These are phyloP conservation scores for Leccinum aurantiacum DNA, from an alignment of 768 basidiomycete genomes.

Conservation along the genomic window DNA sequence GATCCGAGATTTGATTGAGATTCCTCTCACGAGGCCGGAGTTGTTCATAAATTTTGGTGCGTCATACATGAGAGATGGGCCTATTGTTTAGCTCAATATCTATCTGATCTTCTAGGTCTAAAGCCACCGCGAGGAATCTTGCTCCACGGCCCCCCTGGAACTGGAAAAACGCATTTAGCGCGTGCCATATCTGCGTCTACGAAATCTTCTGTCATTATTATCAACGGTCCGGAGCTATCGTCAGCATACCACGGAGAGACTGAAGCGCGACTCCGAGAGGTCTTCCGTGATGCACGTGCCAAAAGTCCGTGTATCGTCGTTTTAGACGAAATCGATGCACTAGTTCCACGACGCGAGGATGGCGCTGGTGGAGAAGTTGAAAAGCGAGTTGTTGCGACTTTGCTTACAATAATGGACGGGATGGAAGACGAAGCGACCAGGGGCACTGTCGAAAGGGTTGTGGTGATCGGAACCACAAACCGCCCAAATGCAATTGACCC, in stretches of 20 bases:
- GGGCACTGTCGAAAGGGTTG: constrained; percentile 57
- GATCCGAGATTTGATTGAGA: constrained; percentile 83
- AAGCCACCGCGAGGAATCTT: constrained; percentile 96
- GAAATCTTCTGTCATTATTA: constrained; percentile 82
- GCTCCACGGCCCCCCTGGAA: constrained; percentile 94
- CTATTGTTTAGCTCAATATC: constrained; percentile 18
- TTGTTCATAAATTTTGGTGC: constrained; percentile 75
- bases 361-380: constrained; percentile 93
- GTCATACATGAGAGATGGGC: constrained; percentile 15
- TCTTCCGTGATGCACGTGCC: constrained; percentile 81
- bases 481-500: constrained; percentile 95
- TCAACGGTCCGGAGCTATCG: constrained; percentile 94
- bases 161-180: constrained; percentile 96
- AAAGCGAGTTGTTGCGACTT: constrained; percentile 90
- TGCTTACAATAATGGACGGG: constrained; percentile 94
- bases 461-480: constrained; percentile 96
- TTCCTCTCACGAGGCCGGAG: constrained; percentile 80
- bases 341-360: constrained; percentile 89
- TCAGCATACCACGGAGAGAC: constrained; percentile 98
- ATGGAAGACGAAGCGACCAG: constrained; percentile 54
- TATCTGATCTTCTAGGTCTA: constrained; percentile 53
- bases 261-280: constrained; percentile 83
- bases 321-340: constrained; percentile 92
- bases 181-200: constrained; percentile 90
- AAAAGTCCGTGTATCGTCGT: constrained; percentile 92